Evolutionary conservation across 179 eudicot genomes (phyloP).

Genomic region (Silene vulgaris): DNA sequence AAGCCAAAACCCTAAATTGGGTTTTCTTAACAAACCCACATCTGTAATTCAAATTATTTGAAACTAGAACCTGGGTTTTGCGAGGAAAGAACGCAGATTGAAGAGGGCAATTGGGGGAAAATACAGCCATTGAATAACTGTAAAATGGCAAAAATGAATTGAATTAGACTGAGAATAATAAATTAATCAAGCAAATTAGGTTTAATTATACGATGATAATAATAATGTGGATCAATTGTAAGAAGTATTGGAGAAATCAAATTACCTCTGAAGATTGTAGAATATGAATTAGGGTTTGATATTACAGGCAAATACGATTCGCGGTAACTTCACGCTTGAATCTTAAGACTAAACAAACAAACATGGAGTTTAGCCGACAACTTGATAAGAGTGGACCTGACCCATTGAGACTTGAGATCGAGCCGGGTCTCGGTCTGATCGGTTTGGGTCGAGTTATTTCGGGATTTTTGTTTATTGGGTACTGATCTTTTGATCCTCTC

Average conservation of each 20-base stretch:
- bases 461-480: too few relatives aligned
- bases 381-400: too few relatives aligned
- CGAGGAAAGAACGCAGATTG: slow-evolving; percentile 16
- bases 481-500: too few relatives aligned
- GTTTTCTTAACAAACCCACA: slow-evolving; percentile 22
- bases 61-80: slow-evolving; percentile 4
- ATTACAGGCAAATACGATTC: neutral
- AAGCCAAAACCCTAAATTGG: slow-evolving; percentile 28
- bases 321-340: too few relatives aligned
- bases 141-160: neutral
- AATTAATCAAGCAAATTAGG: neutral
- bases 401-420: too few relatives aligned
- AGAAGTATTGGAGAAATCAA: neutral
- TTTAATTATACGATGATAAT: neutral
- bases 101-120: slow-evolving; percentile 15
- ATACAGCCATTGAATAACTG: slow-evolving; percentile 28
- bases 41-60: slow-evolving; percentile 3
- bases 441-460: too few relatives aligned
- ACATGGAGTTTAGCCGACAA: too few relatives aligned
- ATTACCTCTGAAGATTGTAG: neutral
- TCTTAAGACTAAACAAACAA: too few relatives aligned
- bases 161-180: neutral
- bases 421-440: too few relatives aligned
- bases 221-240: neutral
- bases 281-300: neutral